Evolutionary conservation across 2,329 filamentous ascomycete species (phyloP).

Genomic region (Cladobotryum mycophilum): DNA sequence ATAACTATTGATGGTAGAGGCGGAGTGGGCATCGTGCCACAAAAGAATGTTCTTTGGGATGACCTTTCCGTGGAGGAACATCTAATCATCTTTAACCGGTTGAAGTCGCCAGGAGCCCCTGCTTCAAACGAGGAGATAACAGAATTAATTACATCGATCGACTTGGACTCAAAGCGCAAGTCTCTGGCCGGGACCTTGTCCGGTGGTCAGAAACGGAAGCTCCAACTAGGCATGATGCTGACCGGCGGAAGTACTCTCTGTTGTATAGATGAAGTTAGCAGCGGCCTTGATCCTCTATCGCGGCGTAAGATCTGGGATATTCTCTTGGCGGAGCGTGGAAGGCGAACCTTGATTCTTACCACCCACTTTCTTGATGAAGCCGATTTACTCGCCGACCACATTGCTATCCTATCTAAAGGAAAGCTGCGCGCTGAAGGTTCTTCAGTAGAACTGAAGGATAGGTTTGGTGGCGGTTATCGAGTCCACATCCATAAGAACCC

Average conservation of each 20-base stretch:
- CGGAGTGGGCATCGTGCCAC: slow-evolving; percentile 79
- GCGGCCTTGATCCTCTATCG: slow-evolving; percentile 79
- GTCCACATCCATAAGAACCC: slow-evolving; percentile 64
- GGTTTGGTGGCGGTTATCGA: slow-evolving; percentile 75
- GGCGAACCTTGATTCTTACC: slow-evolving; percentile 76
- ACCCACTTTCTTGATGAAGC: slow-evolving; percentile 95
- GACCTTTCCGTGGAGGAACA: slow-evolving; percentile 82
- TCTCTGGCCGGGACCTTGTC: slow-evolving; percentile 72
- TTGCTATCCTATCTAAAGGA: slow-evolving; percentile 81
- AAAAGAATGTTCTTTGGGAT: slow-evolving; percentile 93
- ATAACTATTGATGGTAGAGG: slow-evolving; percentile 74
- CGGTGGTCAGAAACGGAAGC: slow-evolving; percentile 85
- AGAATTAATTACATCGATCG: slow-evolving; percentile 62
- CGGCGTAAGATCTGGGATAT: slow-evolving; percentile 93
- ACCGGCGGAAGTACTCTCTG: slow-evolving; percentile 83
- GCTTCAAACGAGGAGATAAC: slow-evolving; percentile 55
- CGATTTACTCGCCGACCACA: slow-evolving; percentile 81
- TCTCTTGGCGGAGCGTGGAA: slow-evolving; percentile 73
- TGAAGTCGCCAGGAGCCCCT: slow-evolving; percentile 59
- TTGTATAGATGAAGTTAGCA: slow-evolving; percentile 86
- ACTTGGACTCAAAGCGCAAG: slow-evolving; percentile 67
- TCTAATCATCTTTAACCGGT: slow-evolving; percentile 71
- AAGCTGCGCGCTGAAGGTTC: slow-evolving; percentile 75
- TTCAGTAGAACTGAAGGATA: slow-evolving; percentile 78
- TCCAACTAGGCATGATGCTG: slow-evolving; percentile 93